Conservation (phyloP, 1,139 yeast genomes). For the Pichia sp. region DNA sequence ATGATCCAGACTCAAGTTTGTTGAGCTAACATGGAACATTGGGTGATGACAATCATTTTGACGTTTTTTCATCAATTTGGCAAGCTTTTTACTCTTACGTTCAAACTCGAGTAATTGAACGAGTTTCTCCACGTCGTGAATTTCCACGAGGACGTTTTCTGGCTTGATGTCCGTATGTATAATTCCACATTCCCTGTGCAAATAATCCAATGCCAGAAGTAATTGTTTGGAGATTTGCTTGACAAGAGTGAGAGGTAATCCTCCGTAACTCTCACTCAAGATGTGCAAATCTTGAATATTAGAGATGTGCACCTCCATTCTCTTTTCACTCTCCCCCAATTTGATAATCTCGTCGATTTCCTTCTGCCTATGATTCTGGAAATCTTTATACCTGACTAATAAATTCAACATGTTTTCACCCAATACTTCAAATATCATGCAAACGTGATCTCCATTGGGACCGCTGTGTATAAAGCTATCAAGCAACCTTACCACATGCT, state of each 20-base stretch:
- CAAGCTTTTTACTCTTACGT: slow-evolving; percentile 28
- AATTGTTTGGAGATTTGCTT: slow-evolving; percentile 68
- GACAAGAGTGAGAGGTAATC: slow-evolving; percentile 64
- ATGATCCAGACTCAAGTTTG: too few species aligned
- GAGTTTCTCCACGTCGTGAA: slow-evolving; percentile 64
- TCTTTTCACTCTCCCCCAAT: slow-evolving; percentile 4
- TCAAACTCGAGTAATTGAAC: slow-evolving; percentile 48
- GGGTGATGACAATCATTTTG: not conserved
- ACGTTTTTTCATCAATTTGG: slow-evolving; percentile 25
- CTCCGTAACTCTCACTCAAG: slow-evolving; percentile 45
- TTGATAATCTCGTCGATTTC: slow-evolving; percentile 16
- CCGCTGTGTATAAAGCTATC: slow-evolving; percentile 66
- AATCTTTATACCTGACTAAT: slow-evolving; percentile 48
- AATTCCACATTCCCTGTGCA: slow-evolving; percentile 69
- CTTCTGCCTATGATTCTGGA: slow-evolving; percentile 23
- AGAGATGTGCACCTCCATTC: slow-evolving; percentile 10
- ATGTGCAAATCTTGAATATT: slow-evolving; percentile 25
- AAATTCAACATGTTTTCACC: slow-evolving; percentile 72
- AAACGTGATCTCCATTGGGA: slow-evolving; percentile 70
- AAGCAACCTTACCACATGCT: slow-evolving; percentile 55
- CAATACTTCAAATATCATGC: slow-evolving; percentile 71
- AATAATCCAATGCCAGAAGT: slow-evolving; percentile 57
- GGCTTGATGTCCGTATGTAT: slow-evolving; percentile 80
- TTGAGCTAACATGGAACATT: not conserved
- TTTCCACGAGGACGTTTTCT: slow-evolving; percentile 67